Percentiles rank a stretch among this genome's conserved stretches.
phyloP scores from a whole-genome alignment of 257 asterid genomes.

The Verbena officinalis region DNA sequence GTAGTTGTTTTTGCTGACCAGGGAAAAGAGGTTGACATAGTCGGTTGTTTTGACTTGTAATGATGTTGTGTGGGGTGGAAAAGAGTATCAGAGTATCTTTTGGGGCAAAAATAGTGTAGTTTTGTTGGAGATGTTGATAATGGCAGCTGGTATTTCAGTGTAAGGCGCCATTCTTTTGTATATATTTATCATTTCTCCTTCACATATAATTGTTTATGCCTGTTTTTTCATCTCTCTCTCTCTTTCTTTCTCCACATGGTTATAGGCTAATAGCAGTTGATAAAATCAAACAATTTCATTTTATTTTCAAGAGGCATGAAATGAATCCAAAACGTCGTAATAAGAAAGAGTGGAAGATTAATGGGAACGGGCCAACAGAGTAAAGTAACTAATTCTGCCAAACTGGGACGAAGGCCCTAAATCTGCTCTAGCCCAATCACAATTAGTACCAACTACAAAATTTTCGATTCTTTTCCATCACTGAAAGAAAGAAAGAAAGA shows the following conservation, averaged over 20 bases:
- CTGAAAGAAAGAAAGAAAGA: not conserved
- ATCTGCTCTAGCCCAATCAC: not conserved
- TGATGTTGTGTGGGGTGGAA: not conserved
- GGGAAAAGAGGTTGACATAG: slow-evolving; percentile 15
- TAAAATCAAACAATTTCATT: not conserved
- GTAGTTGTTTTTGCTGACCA: slow-evolving; percentile 26
- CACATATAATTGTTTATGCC: slow-evolving; percentile 12
- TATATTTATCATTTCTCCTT: slow-evolving; percentile 32
- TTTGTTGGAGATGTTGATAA: slow-evolving; percentile 30
- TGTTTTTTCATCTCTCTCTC: not conserved
- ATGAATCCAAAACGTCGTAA: too few species aligned
- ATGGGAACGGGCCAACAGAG: too few species aligned
- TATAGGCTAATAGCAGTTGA: not conserved
- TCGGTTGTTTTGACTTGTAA: slow-evolving; percentile 21
- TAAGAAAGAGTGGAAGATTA: too few species aligned
- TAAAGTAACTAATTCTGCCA: too few species aligned
- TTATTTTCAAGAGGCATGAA: too few species aligned
- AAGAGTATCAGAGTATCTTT: not conserved
- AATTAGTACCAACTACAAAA: not conserved
- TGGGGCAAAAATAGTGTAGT: slow-evolving; percentile 28
- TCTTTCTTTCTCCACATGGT: not conserved
- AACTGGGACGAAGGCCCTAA: not conserved
- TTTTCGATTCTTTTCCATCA: not conserved
- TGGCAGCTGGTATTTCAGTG: slow-evolving; percentile 30
- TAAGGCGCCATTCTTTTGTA: slow-evolving; percentile 42